phyloP scores from a whole-genome alignment of 2,329 filamentous ascomycete species.

The Aureobasidium melanogenum region DNA sequence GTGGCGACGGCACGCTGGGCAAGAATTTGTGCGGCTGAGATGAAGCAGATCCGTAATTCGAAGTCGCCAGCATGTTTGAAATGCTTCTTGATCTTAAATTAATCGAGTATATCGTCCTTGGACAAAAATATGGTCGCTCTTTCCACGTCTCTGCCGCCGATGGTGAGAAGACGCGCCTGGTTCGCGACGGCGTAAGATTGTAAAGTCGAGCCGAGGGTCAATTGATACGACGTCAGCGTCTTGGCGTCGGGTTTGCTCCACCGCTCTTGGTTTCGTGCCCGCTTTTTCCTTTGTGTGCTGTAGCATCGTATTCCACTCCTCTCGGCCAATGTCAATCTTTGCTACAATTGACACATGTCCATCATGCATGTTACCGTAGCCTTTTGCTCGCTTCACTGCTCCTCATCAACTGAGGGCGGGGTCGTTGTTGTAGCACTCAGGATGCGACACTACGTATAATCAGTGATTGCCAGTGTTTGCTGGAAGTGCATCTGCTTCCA shows the following conservation, averaged over 20 bases:
- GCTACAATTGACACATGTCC: neutral
- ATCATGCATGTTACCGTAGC: conserved; percentile 6
- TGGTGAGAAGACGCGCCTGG: neutral
- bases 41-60: neutral
- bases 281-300: neutral
- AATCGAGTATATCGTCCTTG: neutral
- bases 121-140: neutral
- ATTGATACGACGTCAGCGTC: neutral
- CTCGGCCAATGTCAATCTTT: neutral
- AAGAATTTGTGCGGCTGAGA: conserved; percentile 17
- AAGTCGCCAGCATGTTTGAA: conserved; percentile 1
- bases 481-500: neutral
- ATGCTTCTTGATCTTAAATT: neutral
- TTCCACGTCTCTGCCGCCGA: neutral
- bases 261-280: neutral
- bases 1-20: conserved; percentile 32
- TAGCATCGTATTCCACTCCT: neutral
- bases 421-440: neutral
- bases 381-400: neutral
- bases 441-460: neutral
- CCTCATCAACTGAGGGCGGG: conserved; percentile 6
- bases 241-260: neutral
- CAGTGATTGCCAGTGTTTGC: neutral
- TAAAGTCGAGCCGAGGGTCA: neutral
- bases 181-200: neutral